These are phyloP conservation scores for Erucastrum elatum DNA, from an alignment of 345 rosid genomes.

Conservation along the genomic window DNA sequence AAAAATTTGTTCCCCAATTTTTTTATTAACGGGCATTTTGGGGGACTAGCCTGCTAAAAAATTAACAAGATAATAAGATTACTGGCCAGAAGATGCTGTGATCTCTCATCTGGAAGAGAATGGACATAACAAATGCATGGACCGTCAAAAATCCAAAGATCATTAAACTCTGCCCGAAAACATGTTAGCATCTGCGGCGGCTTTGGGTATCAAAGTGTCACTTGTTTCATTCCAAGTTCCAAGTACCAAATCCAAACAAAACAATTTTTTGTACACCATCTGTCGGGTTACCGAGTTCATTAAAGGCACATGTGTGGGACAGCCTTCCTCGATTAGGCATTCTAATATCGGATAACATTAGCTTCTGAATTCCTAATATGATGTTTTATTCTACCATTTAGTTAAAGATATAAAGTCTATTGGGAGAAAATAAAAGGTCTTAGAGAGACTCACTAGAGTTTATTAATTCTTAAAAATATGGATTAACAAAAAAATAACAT, in stretches of 20 bases:
- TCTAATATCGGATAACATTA: conserved; percentile 15
- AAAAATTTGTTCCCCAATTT: too few relatives aligned
- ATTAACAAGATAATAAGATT: neutral
- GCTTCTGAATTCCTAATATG: neutral
- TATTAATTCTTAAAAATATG: too few relatives aligned
- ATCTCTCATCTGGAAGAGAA: neutral
- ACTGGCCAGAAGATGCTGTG: neutral
- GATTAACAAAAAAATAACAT: too few relatives aligned
- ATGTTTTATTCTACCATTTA: neutral
- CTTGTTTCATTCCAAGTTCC: neutral
- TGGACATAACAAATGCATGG: neutral
- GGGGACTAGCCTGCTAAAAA: neutral
- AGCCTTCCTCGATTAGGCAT: conserved; percentile 14
- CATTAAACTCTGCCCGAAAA: neutral
- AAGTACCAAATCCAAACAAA: conserved; percentile 8
- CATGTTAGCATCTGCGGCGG: conserved; percentile 20
- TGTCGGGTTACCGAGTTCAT: conserved; percentile 4
- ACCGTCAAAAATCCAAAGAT: neutral
- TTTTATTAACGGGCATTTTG: too few relatives aligned
- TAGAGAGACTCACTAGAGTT: too few relatives aligned
- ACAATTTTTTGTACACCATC: neutral
- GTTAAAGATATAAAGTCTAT: too few relatives aligned
- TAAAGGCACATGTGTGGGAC: conserved; percentile 24
- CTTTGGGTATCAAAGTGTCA: conserved; percentile 10
- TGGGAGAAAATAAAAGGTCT: too few relatives aligned